Evolutionary conservation across 2,329 filamentous ascomycete genomes (phyloP).

Genomic region (Xylaria multiplex): DNA sequence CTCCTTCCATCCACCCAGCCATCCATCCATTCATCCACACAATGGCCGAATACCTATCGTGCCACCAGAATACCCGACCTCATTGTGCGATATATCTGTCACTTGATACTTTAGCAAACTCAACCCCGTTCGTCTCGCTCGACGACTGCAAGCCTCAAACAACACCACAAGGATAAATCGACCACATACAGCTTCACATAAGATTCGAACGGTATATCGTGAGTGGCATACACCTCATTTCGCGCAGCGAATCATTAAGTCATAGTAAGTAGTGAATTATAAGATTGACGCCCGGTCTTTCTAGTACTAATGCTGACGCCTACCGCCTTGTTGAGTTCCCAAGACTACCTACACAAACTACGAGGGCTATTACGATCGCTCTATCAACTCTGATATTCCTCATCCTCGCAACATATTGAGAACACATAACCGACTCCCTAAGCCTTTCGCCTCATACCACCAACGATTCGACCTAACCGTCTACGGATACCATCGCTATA

Average conservation of each 20-base stretch:
- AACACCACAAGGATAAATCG: no score
- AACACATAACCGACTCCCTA: not conserved
- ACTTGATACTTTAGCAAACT: not conserved
- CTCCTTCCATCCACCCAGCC: not conserved
- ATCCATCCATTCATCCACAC: not conserved
- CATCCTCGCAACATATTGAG: not conserved
- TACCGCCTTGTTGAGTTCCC: not conserved
- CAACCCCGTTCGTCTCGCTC: not conserved
- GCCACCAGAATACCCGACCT: not conserved
- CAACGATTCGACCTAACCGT: not conserved
- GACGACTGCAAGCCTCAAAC: no score
- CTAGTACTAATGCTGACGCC: not conserved
- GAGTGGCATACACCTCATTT: not conserved
- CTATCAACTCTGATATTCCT: not conserved
- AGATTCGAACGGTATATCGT: not conserved
- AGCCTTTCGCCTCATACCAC: not conserved
- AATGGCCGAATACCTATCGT: conserved; percentile 8
- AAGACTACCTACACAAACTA: not conserved
- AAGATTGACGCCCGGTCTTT: not conserved
- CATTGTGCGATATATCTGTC: not conserved
- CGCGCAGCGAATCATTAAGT: not conserved
- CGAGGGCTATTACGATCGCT: not conserved
- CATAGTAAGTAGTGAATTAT: not conserved
- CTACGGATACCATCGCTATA: not conserved
- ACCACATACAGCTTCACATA: not conserved